phyloP scores from a whole-genome alignment of 2,329 filamentous ascomycete genomes.

The Balansia obtecta region DNA sequence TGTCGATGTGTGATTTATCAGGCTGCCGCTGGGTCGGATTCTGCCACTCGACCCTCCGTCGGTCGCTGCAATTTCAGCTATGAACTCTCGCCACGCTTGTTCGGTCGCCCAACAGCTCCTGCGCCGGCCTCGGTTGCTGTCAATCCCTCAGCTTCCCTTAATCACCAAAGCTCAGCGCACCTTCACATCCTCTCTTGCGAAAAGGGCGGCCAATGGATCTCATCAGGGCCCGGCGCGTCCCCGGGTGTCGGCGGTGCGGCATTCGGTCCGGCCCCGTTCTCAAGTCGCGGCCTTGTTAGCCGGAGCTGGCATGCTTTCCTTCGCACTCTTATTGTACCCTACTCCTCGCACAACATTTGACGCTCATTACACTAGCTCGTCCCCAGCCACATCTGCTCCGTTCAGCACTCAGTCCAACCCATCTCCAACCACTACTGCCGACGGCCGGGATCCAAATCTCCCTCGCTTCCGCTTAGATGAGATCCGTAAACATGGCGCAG shows the following conservation, averaged over 20 bases:
- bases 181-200: not conserved
- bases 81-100: slow-evolving; percentile 7
- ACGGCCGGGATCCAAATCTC: slow-evolving; percentile 26
- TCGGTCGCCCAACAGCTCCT: slow-evolving; percentile 8
- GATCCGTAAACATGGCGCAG: slow-evolving; percentile 38
- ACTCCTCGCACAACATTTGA: slow-evolving; percentile 5
- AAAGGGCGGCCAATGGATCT: not conserved
- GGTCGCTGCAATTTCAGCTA: slow-evolving; percentile 2
- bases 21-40: not conserved
- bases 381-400: not conserved
- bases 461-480: slow-evolving; percentile 39
- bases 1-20: not conserved
- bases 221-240: not conserved
- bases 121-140: not conserved
- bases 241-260: slow-evolving; percentile 5
- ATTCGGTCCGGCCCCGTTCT: slow-evolving; percentile 5
- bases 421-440: slow-evolving; percentile 3
- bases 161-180: not conserved
- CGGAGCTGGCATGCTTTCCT: slow-evolving; percentile 5
- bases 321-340: slow-evolving; percentile 1
- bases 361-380: slow-evolving; percentile 5
- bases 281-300: slow-evolving; percentile 5
- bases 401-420: not conserved
- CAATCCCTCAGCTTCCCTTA: not conserved
- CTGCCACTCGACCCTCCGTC: not conserved